Evolutionary conservation across 2,329 filamentous ascomycete species (phyloP), one percentile per base, ranked within the genome.

Genomic region (Talaromyces sp.): DNA sequence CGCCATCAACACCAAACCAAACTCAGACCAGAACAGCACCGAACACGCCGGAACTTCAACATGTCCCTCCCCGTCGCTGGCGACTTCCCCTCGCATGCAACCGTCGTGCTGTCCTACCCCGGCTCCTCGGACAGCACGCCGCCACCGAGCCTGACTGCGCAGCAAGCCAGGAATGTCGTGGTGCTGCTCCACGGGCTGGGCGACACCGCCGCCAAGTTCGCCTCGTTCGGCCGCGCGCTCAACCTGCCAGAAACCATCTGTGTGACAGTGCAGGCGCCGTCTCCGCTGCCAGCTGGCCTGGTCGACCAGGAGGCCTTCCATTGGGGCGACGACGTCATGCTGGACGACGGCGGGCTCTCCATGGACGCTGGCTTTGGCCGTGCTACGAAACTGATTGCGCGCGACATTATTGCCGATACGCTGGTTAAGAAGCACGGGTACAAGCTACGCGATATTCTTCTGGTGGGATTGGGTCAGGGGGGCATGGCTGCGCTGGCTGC

Each of bases 131-230:
- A 66, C 64, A 64, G 67, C 63, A 61, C 65, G 62, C 65, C 25
- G 77, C 83, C 42, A 64, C 67, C 33, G 71, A 72, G 28, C 85
- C n/a, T 33, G 11, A 33, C 54, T 13, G 33, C 55, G 2, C 28
- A 89, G 63, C 83, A 84, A 13, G 85, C 88, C 10, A 89, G 87
- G 51, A 88, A 93, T 68, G 82, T 96, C 67, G 85, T 96, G 64
- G 78, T 96, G 70, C 84, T 96, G 57, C 85, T 96, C 62, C 92
- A 96, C 75, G 92, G 92, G 65, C 84, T 96, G 13, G 92, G 92
- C 64, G 92, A 96, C 77, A 86, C 84, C 36, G 84, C 91, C 63
- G 70, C 73, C 3, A 81, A 89, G 39, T 96, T 95, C 73, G 82
- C 85, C 63, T 77, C 78, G 52, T 89, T 96, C 64, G 90, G 87